Conservation (phyloP, 1,284 basidiomycete species). For the Rhodotorula sp. region DNA sequence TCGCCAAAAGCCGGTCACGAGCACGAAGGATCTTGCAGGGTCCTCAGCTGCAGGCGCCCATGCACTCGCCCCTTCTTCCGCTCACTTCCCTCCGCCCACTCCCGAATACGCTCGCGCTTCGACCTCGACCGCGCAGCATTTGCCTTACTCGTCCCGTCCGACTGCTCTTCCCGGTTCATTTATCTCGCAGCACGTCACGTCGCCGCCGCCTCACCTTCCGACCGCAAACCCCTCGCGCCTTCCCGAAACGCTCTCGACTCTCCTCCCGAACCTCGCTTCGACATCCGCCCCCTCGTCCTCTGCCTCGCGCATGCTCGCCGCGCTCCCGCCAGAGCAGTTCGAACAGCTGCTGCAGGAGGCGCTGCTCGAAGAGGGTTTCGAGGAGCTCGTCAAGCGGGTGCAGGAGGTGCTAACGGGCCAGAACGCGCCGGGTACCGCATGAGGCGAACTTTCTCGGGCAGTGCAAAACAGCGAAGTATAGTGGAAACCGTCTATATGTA, state of each 20-base stretch:
- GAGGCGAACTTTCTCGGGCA: neutral
- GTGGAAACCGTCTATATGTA: rapidly evolving
- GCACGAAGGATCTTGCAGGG: neutral
- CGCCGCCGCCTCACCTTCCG: neutral
- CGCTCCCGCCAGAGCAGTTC: constrained; percentile 3
- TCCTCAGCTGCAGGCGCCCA: no score
- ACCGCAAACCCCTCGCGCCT: neutral
- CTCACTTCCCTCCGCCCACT: no score
- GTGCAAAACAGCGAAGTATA: neutral
- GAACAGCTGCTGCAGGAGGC: constrained; percentile 12
- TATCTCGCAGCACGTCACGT: no score
- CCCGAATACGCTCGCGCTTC: neutral
- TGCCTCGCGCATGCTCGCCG: neutral
- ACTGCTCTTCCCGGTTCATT: no score
- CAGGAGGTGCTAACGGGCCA: constrained; percentile 2
- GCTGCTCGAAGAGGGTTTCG: constrained; percentile 32
- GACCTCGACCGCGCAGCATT: neutral
- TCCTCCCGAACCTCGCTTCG: constrained; percentile 10
- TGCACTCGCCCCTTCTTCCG: no score
- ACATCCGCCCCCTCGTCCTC: neutral
- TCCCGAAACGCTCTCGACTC: neutral
- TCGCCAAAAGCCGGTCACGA: neutral
- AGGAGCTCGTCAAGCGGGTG: constrained; percentile 14
- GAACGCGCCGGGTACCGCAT: neutral
- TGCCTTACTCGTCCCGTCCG: no score